A percentile compares a stretch with the other conserved stretches of the same genome.
These are phyloP conservation scores for Phytopythium boreale DNA, from an alignment of 352 stramenopile genomes.

Conservation along the genomic window DNA sequence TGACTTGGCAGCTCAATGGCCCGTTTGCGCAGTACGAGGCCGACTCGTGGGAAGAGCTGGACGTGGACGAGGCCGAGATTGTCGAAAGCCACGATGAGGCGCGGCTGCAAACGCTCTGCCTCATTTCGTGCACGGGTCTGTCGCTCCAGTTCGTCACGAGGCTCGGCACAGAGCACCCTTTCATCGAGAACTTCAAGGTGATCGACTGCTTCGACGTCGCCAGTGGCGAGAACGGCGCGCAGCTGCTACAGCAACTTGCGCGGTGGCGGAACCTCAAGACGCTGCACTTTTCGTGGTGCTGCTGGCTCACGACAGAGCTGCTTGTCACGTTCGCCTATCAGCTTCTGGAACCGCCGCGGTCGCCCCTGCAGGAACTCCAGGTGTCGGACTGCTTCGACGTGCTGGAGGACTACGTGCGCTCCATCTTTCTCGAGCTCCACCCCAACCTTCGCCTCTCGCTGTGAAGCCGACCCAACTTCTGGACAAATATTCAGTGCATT, in stretches of 20 bases:
- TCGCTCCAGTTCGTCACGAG: conserved; percentile 44
- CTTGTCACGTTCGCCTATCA: conserved; percentile 72
- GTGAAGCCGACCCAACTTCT: not conserved
- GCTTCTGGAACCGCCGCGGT: conserved; percentile 49
- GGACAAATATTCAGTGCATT: too few species aligned
- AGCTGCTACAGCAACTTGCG: conserved; percentile 47
- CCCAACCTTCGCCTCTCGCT: conserved; percentile 17
- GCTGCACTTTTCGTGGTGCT: conserved; percentile 78
- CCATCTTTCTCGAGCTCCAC: conserved; percentile 58
- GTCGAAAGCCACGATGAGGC: conserved; percentile 53
- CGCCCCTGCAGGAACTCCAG: conserved; percentile 40
- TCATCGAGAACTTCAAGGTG: conserved; percentile 57
- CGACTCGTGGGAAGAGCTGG: conserved; percentile 72
- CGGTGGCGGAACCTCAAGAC: conserved; percentile 55
- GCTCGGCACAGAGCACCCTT: conserved; percentile 40
- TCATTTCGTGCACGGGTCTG: conserved; percentile 66
- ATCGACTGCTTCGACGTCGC: conserved; percentile 67
- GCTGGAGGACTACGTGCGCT: conserved; percentile 65
- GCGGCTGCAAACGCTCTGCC: conserved; percentile 50
- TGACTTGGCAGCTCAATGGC: conserved; percentile 38
- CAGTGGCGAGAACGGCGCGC: conserved; percentile 32
- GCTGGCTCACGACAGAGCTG: conserved; percentile 75
- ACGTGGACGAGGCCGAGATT: conserved; percentile 66
- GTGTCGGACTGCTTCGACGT: conserved; percentile 78
- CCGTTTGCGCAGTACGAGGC: conserved; percentile 32